phyloP scores from a whole-genome alignment of 192 early-diverging fungal genomes.

The Spizellomyces punctatus region DNA sequence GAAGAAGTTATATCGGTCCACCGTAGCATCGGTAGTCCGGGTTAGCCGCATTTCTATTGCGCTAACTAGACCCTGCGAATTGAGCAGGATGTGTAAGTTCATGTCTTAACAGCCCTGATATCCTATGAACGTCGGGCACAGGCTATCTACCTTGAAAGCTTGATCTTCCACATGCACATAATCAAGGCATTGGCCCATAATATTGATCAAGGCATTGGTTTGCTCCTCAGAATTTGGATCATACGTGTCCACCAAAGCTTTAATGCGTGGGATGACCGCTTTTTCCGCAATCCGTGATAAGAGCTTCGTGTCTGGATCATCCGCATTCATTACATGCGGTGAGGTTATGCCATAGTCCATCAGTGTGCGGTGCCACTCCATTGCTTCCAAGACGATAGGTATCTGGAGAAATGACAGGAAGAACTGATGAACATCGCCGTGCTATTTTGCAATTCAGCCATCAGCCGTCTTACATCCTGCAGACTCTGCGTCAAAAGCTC shows the following conservation, averaged over 20 bases:
- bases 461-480: background rate
- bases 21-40: background rate
- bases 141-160: conserved; percentile 4
- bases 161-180: conserved; percentile 6
- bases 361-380: conserved; percentile 33
- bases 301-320: conserved; percentile 24
- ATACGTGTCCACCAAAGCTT: conserved; percentile 9
- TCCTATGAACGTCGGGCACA: background rate
- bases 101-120: background rate
- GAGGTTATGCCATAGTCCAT: conserved; percentile 12
- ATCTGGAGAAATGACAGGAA: conserved; percentile 1
- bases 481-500: conserved; percentile 36
- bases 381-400: conserved; percentile 18
- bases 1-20: conserved; percentile 21
- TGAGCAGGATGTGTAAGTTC: too few relatives aligned
- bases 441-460: background rate
- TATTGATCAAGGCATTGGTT: background rate
- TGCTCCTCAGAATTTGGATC: conserved; percentile 28
- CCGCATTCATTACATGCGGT: background rate
- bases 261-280: conserved; percentile 28
- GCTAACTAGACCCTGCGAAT: too few relatives aligned
- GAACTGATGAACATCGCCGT: background rate
- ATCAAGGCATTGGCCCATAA: conserved; percentile 12
- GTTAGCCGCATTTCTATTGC: background rate
- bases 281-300: conserved; percentile 36